Conservation (phyloP, 2,329 filamentous ascomycete species). For the Dichotomopilus funicola region DNA sequence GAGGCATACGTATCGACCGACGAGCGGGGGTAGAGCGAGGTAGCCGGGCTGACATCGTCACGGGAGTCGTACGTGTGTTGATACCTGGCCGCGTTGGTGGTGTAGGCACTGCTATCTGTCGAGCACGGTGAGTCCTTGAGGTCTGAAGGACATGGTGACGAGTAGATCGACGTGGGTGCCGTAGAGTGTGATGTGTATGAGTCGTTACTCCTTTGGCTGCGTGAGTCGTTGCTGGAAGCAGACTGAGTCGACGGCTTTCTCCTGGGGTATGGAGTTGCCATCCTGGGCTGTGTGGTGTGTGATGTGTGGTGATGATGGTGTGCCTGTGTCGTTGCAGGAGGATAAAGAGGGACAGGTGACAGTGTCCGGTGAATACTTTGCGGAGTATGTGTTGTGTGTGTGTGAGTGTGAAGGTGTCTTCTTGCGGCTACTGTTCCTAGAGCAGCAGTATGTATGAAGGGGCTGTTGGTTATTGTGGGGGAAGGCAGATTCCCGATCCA, state of each 20-base stretch:
- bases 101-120: conserved; percentile 2
- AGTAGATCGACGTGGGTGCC: conserved; percentile 40
- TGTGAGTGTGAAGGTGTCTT: neutral
- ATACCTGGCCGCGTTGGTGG: neutral
- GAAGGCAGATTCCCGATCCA: conserved; percentile 11
- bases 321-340: neutral
- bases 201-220: conserved; percentile 35
- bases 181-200: conserved; percentile 43
- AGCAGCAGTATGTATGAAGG: neutral
- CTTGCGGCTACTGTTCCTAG: conserved; percentile 5
- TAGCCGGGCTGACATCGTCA: conserved; percentile 23
- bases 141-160: conserved; percentile 34
- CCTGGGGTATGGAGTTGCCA: conserved; percentile 30
- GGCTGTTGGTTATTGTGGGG: conserved; percentile 8
- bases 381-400: conserved; percentile 13
- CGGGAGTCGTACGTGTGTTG: conserved; percentile 19
- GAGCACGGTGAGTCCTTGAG: conserved; percentile 28
- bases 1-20: conserved; percentile 80
- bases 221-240: conserved; percentile 35
- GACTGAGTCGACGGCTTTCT: conserved; percentile 32
- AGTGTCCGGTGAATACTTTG: too few species aligned
- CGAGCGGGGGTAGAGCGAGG: conserved; percentile 40
- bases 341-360: neutral
- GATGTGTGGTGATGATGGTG: neutral
- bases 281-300: conserved; percentile 19